A percentile compares a stretch with the other conserved stretches of the same genome.
These are phyloP conservation scores for Misopates orontium DNA, from an alignment of 257 asterid species.

Conservation along the genomic window DNA sequence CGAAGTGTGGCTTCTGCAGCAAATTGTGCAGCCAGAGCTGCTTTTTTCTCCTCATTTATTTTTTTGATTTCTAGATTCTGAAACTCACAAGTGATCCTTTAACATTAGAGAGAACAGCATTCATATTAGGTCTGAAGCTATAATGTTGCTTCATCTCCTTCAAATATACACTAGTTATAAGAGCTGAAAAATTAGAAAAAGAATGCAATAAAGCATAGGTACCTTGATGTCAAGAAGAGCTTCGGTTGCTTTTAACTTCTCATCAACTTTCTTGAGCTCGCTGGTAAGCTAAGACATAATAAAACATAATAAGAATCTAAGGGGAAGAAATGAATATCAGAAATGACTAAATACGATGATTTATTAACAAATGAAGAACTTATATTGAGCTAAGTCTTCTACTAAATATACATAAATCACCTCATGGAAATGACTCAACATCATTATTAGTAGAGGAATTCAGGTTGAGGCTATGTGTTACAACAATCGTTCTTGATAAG, in stretches of 20 bases:
- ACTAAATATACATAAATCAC: too few species aligned
- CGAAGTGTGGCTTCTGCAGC: constrained; percentile 98
- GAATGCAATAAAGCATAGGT: constrained; percentile 17
- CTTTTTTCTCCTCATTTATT: constrained; percentile 82
- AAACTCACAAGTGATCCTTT: constrained; percentile 30
- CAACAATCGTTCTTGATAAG: not conserved
- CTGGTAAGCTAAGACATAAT: constrained; percentile 60
- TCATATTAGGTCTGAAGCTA: constrained; percentile 16
- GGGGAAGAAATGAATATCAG: constrained; percentile 7
- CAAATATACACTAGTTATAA: not conserved
- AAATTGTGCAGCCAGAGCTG: constrained; percentile 82
- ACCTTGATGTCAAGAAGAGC: constrained; percentile 83
- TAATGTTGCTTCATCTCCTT: constrained; percentile 5
- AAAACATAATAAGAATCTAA: constrained; percentile 23
- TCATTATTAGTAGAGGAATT: not conserved
- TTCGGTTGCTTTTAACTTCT: constrained; percentile 69
- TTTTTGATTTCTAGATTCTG: constrained; percentile 88
- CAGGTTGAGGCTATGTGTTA: constrained; percentile 6
- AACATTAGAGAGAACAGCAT: constrained; percentile 14
- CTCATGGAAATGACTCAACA: too few species aligned
- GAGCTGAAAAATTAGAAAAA: constrained; percentile 6
- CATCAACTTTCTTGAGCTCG: constrained; percentile 69
- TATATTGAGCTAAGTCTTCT: too few species aligned
- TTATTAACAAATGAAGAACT: constrained; percentile 3
- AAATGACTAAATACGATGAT: not conserved